Base-by-base conservation (phyloP, 1,139 yeast species). In the Kodamaea plutei region DNA sequence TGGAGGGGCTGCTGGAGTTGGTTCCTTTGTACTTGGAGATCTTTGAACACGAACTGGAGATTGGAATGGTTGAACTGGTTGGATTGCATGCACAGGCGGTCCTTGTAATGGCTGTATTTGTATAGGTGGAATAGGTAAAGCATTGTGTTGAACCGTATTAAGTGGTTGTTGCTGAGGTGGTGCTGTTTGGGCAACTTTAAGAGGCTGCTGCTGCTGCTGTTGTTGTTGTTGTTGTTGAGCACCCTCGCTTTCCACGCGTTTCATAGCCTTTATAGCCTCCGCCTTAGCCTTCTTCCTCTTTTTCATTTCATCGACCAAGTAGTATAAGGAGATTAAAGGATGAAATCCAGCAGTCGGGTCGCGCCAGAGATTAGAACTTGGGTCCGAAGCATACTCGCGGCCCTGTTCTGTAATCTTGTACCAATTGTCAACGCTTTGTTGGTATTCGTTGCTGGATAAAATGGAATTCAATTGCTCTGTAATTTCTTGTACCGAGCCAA, bases 271-370 rank as follows among this genome's bases (percentile, higher is more conserved):
- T 24, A 58, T 53, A 7, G 67, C 63, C 30, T 64, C 73, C 35
- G 66, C 73, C 58, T 82, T 74, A 15, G 82, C 71, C 62, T 66
- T 62, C 66, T 84, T 74, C 36, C 94, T 73, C 46, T 75, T 77
- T 39, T 68, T 52, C 88, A 82, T 82, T 58, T 91, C 99, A 34
- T 76, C 78, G 14, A 89, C 95, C 45, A 93, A 68, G 51, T 75
- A 83, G 54, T 93, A 93, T 22, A 91, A 81, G 2, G 96, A 85
- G 8, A 91, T 61, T 41, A 89, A 65, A 0, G 98, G 97, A 56
- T 88, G 95, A 56, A 74, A 91, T 1, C 93, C 94, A 34, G 76
- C 72, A 1, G 95, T 84, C n/a, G 96, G 96, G 54, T 85, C 94
- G 2, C 73, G 76, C 44, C 60, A 64, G 31, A 58, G 56, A 36